phyloP scores from a whole-genome alignment of 208 protist species.

The Acanthamoeba sp. region DNA sequence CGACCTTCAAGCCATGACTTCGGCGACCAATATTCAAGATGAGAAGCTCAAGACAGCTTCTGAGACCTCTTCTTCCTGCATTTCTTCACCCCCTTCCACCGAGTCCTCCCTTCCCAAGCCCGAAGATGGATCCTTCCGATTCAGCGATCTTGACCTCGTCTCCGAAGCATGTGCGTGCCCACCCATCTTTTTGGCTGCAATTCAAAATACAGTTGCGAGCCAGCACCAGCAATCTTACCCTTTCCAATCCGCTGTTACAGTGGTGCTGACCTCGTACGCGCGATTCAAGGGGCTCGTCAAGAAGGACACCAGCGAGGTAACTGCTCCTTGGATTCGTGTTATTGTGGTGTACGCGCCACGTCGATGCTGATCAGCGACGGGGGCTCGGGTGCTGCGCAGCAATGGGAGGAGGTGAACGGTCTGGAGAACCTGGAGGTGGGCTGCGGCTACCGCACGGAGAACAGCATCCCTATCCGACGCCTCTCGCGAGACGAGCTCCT shows the following conservation, averaged over 20 bases:
- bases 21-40: neutral
- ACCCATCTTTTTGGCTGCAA: neutral
- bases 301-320: slow-evolving; percentile 1
- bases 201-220: too few species aligned
- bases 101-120: neutral
- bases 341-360: too few species aligned
- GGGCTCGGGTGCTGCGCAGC: too few species aligned
- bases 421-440: slow-evolving; percentile 15
- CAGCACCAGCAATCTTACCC: too few species aligned
- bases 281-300: neutral
- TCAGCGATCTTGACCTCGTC: neutral
- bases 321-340: neutral
- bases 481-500: neutral
- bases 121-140: neutral
- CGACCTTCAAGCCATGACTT: neutral
- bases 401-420: neutral
- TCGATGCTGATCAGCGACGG: too few species aligned
- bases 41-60: neutral
- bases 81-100: neutral
- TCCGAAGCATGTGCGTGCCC: neutral
- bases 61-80: neutral
- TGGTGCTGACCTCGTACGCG: slow-evolving; percentile 13
- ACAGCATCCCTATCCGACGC: slow-evolving; percentile 21
- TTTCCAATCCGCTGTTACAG: too few species aligned
- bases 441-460: slow-evolving; percentile 10